phyloP scores from a whole-genome alignment of 2,329 filamentous ascomycete species.

The Phialophora verrucosa region DNA sequence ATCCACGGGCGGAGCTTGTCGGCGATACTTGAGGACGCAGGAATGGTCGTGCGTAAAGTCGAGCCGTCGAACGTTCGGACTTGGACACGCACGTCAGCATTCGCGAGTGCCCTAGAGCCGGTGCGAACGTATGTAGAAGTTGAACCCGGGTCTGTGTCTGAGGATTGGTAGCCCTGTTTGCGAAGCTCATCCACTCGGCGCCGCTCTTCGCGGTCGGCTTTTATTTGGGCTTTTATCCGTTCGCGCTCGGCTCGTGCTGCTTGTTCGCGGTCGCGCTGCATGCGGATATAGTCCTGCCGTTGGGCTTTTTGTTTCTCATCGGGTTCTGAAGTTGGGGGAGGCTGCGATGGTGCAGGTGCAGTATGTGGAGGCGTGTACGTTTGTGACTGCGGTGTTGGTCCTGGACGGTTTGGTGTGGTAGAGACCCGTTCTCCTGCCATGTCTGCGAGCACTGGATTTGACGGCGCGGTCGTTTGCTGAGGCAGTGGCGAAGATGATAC shows the following conservation, averaged over 20 bases:
- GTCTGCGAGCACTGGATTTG: slow-evolving; percentile 4
- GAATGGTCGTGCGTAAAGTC: slow-evolving; percentile 75
- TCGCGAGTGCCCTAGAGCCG: slow-evolving; percentile 34
- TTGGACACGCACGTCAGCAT: slow-evolving; percentile 66
- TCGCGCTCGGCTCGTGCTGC: slow-evolving; percentile 71
- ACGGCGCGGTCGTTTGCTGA: neutral
- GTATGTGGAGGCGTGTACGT: neutral
- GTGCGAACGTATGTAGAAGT: slow-evolving; percentile 9
- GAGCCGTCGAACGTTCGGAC: slow-evolving; percentile 84
- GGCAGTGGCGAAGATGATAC: neutral
- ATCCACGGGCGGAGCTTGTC: slow-evolving; percentile 78
- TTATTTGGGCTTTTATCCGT: slow-evolving; percentile 74
- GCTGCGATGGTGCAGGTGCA: slow-evolving; percentile 11
- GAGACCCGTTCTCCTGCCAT: slow-evolving; percentile 9
- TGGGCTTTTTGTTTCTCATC: slow-evolving; percentile 35
- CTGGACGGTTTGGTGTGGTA: slow-evolving; percentile 5
- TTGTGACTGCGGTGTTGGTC: neutral
- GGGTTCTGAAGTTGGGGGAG: neutral
- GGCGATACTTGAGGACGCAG: slow-evolving; percentile 65
- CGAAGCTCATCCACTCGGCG: slow-evolving; percentile 61
- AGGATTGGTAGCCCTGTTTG: slow-evolving; percentile 42
- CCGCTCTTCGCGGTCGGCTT: slow-evolving; percentile 75
- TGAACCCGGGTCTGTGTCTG: slow-evolving; percentile 28
- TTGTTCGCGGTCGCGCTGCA: slow-evolving; percentile 66
- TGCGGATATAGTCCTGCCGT: slow-evolving; percentile 38